These are phyloP conservation scores for Penicillium bialowiezense DNA, from an alignment of 495 filamentous ascomycete species.

Conservation along the genomic window DNA sequence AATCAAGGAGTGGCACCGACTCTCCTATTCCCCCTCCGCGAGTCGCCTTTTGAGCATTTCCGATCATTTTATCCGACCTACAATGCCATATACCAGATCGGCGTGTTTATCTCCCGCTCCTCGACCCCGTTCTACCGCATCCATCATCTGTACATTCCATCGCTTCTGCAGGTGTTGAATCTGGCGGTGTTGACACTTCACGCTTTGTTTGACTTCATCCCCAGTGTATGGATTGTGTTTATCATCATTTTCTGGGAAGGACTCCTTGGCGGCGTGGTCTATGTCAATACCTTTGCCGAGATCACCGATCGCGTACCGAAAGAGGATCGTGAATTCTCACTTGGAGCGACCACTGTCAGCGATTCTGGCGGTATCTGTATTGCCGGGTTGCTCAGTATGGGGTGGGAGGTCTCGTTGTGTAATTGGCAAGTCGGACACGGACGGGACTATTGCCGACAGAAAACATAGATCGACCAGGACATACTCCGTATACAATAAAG, in stretches of 20 bases:
- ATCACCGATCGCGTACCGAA: conserved; percentile 75
- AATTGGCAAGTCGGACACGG: conserved; percentile 75
- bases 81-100: conserved; percentile 86
- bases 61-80: conserved; percentile 94
- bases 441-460: conserved; percentile 66
- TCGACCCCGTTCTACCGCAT: conserved; percentile 83
- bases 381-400: conserved; percentile 81
- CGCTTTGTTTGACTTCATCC: conserved; percentile 73
- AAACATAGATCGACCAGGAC: background rate
- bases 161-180: conserved; percentile 80
- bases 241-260: conserved; percentile 93
- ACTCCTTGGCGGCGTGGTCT: conserved; percentile 82
- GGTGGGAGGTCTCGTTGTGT: conserved; percentile 80
- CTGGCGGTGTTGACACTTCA: conserved; percentile 71
- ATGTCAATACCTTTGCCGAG: conserved; percentile 93
- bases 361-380: conserved; percentile 90
- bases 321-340: conserved; percentile 82
- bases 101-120: conserved; percentile 91
- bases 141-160: conserved; percentile 75
- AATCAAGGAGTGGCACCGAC: conserved; percentile 91
- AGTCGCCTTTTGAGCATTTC: conserved; percentile 74
- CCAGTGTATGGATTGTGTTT: conserved; percentile 80
- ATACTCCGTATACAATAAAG: too few species aligned
- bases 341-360: conserved; percentile 87
- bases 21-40: conserved; percentile 74